phyloP scores from a whole-genome alignment of 192 early-diverging fungal species.

The Spinellus fusiger region DNA sequence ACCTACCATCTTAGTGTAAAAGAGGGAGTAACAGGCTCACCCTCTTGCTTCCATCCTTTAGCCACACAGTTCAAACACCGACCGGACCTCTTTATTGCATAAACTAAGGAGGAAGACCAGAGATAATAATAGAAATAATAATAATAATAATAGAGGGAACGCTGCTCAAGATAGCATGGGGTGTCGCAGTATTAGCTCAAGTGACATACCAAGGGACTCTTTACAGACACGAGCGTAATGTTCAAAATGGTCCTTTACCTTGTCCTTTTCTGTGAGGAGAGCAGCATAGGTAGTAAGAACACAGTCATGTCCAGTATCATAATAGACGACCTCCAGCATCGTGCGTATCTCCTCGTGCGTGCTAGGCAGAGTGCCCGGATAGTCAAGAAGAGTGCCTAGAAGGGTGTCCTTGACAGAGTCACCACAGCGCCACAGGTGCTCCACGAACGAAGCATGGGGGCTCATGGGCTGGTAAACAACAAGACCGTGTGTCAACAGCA shows the following conservation, averaged over 20 bases:
- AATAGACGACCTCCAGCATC: background rate
- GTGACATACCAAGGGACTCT: background rate
- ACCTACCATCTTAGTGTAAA: background rate
- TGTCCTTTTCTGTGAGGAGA: background rate
- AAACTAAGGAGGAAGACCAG: too few species aligned
- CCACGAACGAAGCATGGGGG: background rate
- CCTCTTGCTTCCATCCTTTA: slow-evolving; percentile 48
- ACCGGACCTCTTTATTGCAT: background rate
- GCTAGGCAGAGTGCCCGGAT: slow-evolving; percentile 5
- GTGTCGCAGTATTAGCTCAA: background rate
- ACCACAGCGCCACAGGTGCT: background rate
- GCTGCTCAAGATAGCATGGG: background rate
- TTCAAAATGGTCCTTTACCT: background rate
- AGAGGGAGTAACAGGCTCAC: background rate
- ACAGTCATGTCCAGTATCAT: background rate
- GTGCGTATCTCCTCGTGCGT: background rate
- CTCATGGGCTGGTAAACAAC: background rate
- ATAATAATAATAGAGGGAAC: too few species aligned
- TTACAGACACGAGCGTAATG: background rate
- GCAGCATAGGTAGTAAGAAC: background rate
- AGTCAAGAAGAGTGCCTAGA: background rate
- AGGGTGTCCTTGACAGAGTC: background rate
- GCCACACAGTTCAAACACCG: background rate
- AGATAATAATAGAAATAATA: too few species aligned
- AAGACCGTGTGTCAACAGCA: background rate